phyloP scores from a whole-genome alignment of 2,329 filamentous ascomycete genomes.

The Aspergillus neoniger region DNA sequence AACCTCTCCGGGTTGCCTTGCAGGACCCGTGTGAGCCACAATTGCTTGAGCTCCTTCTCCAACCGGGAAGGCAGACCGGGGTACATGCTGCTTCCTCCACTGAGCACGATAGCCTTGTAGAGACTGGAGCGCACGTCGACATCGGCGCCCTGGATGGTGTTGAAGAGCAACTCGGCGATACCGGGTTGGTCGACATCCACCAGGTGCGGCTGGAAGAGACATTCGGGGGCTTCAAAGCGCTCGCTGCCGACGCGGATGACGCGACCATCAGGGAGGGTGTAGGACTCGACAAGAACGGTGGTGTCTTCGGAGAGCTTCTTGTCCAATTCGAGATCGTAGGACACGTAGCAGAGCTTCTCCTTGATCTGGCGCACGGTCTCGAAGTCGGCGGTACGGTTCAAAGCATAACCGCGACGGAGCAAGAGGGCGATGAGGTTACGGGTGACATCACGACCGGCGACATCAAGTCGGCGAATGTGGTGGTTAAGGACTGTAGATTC shows the following conservation, averaged over 20 bases:
- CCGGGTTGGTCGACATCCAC: conserved; percentile 97
- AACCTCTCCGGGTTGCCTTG: conserved; percentile 89
- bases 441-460: conserved; percentile 96
- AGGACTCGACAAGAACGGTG: conserved; percentile 94
- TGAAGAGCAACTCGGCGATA: conserved; percentile 96
- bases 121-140: conserved; percentile 91
- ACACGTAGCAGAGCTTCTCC: conserved; percentile 99
- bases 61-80: conserved; percentile 89
- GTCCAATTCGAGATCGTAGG: conserved; percentile 95
- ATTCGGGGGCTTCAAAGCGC: conserved; percentile 96
- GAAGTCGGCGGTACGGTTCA: conserved; percentile 98
- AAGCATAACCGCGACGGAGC: conserved; percentile 87
- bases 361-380: conserved; percentile 99
- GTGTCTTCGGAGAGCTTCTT: conserved; percentile 96
- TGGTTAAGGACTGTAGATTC: conserved; percentile 98
- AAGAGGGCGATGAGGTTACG: conserved; percentile 95
- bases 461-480: conserved; percentile 88
- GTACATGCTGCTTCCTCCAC: conserved; percentile 98
- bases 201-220: conserved; percentile 95
- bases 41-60: conserved; percentile 98
- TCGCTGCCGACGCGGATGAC: conserved; percentile 96
- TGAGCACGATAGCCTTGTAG: conserved; percentile 96
- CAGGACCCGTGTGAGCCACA: conserved; percentile 92
- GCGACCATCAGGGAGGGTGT: conserved; percentile 93
- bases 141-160: conserved; percentile 94